Base-by-base conservation (phyloP, 345 rosid species). In the Syzygium aqueum region DNA sequence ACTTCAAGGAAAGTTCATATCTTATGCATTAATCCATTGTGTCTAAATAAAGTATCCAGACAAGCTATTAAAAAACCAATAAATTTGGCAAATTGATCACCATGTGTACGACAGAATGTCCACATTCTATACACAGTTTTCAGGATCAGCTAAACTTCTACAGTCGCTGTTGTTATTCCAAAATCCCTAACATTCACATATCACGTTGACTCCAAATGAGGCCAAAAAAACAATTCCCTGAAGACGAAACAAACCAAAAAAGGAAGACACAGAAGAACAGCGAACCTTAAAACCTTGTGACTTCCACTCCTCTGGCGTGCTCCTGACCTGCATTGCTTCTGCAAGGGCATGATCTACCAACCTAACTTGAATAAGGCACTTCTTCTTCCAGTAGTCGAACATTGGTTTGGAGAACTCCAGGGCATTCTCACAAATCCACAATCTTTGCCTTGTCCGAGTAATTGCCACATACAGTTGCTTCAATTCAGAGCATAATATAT, bases 361-460 rank as follows among this genome's bases (percentile, higher is more conserved):
- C 67, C 90, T 85, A 8, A 91, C 90, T 87, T 90, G 88, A 33
- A 92, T 89, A 33, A 93, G 91, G 87, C 87, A 52, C 53, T 85
- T 56, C 37, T 51, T 82, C 84, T 86, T 86, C 89, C 89, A 88
- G 52, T 88, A 88, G 59, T 83, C 84, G 7, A 88, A 19, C 87
- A 93, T 85, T 11, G 95, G 93, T 84, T 86, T 86, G 0, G 91
- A 89, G 27, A 87, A 54, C 27, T 92, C 94, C 51, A 89, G 78
- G 2, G 49, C 25, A 59, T 88, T 91, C 87, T 94, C 96, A 87
- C 93, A 91, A 28, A 93, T 90, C 94, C 94, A 93, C 83, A 93
- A 87, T 46, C 96, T 89, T 77, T 93, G 95, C 77, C 92, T 88
- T 15, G 96, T 93, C 11, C 94, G 91, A 46, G 96, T 93, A 37